Evolutionary conservation across 2,329 filamentous ascomycete genomes (phyloP).

Genomic region (Stemphylium vesicarium): DNA sequence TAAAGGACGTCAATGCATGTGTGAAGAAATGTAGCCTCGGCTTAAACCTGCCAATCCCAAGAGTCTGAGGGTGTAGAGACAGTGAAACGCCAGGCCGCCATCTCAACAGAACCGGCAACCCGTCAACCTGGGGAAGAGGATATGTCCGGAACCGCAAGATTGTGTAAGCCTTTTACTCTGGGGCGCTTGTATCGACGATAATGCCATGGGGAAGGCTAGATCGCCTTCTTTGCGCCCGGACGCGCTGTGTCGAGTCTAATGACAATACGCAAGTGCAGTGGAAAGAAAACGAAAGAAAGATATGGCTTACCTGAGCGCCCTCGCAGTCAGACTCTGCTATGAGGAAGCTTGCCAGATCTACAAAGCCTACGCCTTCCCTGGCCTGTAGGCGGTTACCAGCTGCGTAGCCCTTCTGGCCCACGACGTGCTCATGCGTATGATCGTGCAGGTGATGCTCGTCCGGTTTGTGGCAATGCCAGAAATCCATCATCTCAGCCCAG

Average conservation of each 20-base stretch:
- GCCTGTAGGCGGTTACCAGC: conserved; percentile 76
- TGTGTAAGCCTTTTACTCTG: conserved; percentile 51
- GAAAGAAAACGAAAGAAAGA: not conserved
- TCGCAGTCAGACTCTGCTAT: conserved; percentile 71
- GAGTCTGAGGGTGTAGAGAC: conserved; percentile 35
- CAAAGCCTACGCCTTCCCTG: conserved; percentile 71
- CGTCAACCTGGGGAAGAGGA: conserved; percentile 41
- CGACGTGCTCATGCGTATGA: conserved; percentile 45
- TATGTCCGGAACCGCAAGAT: conserved; percentile 28
- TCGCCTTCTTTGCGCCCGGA: conserved; percentile 64
- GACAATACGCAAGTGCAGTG: not conserved
- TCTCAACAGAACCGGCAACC: conserved; percentile 32
- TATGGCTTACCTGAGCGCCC: conserved; percentile 52
- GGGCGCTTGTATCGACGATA: conserved; percentile 66
- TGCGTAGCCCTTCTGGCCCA: conserved; percentile 72
- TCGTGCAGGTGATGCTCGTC: conserved; percentile 64
- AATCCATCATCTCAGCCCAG: conserved; percentile 99
- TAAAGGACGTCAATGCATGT: not conserved
- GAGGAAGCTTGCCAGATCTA: conserved; percentile 81
- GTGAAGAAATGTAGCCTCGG: conserved; percentile 36
- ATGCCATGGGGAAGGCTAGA: conserved; percentile 55
- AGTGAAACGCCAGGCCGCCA: conserved; percentile 44
- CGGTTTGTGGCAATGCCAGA: conserved; percentile 99
- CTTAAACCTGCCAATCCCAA: conserved; percentile 45
- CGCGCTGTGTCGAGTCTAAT: not conserved